Base-by-base conservation (phyloP, 2,329 filamentous ascomycete genomes). In the Colletotrichum acutatum region DNA sequence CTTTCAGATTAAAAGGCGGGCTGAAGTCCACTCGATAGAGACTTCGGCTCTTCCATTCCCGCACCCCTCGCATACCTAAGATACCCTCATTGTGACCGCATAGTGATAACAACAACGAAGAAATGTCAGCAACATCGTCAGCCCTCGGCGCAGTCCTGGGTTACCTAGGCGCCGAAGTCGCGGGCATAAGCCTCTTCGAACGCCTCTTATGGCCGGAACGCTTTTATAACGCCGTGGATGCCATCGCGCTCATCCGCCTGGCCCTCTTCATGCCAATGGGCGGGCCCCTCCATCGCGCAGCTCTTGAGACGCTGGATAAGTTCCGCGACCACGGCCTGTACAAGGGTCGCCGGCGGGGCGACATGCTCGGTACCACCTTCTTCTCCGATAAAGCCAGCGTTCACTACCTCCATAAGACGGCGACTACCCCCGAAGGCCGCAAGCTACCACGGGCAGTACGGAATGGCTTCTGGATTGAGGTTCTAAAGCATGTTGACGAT, bases 191-290 rank as follows among this genome's bases (percentile, higher is more conserved):
- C n/a, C 46, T 68, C 26, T 77, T 77, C 34, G 76, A 77, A 28
- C 62, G 67, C 4, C 65, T 76, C 8, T 65, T 77, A 6, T 76
- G 76, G 76, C 76, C 75, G 5, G 68, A 76, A 62, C 73, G 76
- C 26, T 76, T 73, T 49, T 73, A 71, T 30, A 72, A 74, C 53
- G 58, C 64, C 34, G 56, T 76, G 28, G 49, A 11, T 5, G 42
- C 53, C 19, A 46, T 30, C 6, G 64, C 60, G 46, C 11, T 75
- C 11, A 24, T 71, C 19, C 34, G 67, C 42, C 53, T 66, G 42
- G 71, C 68, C 26, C 54, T 76, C 7, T 53, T 77, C n/a, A 72
- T 63, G 56, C 72, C 76, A 5, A 76, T 77, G 75, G 76, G 76
- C 26, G 76, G 76, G 3, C 75, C 75, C 16, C 53, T 77, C 16